Evolutionary conservation across 768 basidiomycete species (phyloP).

Genomic region (Coprinopsis cinerea): DNA sequence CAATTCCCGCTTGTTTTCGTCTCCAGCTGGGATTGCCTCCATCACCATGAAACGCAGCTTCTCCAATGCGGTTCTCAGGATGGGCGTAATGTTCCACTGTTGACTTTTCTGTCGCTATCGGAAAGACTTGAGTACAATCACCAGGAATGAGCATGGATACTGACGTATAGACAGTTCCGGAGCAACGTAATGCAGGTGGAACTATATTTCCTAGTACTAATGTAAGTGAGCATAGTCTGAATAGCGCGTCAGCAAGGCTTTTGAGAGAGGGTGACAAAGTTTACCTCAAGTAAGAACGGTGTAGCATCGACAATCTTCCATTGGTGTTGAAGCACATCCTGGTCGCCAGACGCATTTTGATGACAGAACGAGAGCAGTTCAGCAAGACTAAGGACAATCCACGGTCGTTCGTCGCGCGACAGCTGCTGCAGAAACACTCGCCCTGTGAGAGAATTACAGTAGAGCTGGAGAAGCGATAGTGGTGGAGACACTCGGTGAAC

Average conservation of each 20-base stretch:
- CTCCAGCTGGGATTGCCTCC: slow-evolving; percentile 20
- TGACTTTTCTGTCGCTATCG: slow-evolving; percentile 35
- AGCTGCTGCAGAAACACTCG: slow-evolving; percentile 46
- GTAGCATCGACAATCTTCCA: slow-evolving; percentile 46
- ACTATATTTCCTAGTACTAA: slow-evolving; percentile 13
- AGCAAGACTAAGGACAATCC: slow-evolving; percentile 41
- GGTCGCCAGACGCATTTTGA: not conserved
- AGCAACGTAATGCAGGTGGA: slow-evolving; percentile 37
- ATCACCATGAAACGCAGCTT: slow-evolving; percentile 24
- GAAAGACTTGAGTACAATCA: slow-evolving; percentile 6
- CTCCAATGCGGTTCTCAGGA: slow-evolving; percentile 31
- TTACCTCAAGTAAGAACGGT: slow-evolving; percentile 42
- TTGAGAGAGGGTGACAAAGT: slow-evolving; percentile 9
- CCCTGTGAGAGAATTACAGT: slow-evolving; percentile 35
- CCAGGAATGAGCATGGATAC: slow-evolving; percentile 9
- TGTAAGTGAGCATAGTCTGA: not conserved
- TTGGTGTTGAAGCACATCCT: not conserved
- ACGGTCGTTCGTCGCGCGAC: slow-evolving; percentile 34
- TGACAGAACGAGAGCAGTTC: slow-evolving; percentile 28
- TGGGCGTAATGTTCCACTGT: slow-evolving; percentile 38
- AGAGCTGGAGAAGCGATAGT: slow-evolving; percentile 47
- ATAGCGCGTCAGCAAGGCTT: not conserved
- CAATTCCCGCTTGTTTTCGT: slow-evolving; percentile 21
- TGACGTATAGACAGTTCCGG: slow-evolving; percentile 37
- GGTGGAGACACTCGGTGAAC: slow-evolving; percentile 30